Conservation (phyloP, 164 flowering plant species). For the Aristolochia californica region DNA sequence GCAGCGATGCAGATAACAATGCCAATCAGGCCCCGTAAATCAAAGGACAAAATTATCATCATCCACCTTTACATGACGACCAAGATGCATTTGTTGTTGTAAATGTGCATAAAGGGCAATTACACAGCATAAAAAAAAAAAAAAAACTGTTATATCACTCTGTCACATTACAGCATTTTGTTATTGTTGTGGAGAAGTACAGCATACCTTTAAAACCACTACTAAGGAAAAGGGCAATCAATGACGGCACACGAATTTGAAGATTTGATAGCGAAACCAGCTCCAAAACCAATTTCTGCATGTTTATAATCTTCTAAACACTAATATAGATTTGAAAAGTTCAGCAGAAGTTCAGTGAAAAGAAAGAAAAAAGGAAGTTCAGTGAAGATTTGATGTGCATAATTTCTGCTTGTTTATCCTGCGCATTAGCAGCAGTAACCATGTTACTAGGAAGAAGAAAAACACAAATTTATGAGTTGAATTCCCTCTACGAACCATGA, state of each 20-base stretch:
- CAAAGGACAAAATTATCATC: neutral
- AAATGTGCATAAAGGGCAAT: too few relatives aligned
- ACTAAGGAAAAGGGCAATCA: slow-evolving; percentile 77
- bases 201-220: slow-evolving; percentile 52
- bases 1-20: slow-evolving; percentile 51
- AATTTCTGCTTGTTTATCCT: slow-evolving; percentile 51
- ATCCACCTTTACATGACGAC: neutral
- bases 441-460: neutral
- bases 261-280: slow-evolving; percentile 41
- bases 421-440: slow-evolving; percentile 15
- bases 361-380: neutral
- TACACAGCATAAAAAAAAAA: too few relatives aligned
- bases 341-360: too few relatives aligned
- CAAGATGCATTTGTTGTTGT: neutral
- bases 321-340: slow-evolving; percentile 17
- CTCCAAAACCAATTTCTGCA: slow-evolving; percentile 86
- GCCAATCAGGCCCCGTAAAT: slow-evolving; percentile 45
- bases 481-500: too few relatives aligned
- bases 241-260: slow-evolving; percentile 60
- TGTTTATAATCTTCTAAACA: slow-evolving; percentile 40
- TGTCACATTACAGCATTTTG: too few relatives aligned
- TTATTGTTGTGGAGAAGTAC: neutral
- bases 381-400: slow-evolving; percentile 25
- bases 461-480: neutral
- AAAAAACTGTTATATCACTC: too few relatives aligned